A percentile compares a stretch with the other conserved stretches of the same genome.
These are phyloP conservation scores for Fraxinus excelsior DNA, from an alignment of 257 asterid species.

Conservation along the genomic window DNA sequence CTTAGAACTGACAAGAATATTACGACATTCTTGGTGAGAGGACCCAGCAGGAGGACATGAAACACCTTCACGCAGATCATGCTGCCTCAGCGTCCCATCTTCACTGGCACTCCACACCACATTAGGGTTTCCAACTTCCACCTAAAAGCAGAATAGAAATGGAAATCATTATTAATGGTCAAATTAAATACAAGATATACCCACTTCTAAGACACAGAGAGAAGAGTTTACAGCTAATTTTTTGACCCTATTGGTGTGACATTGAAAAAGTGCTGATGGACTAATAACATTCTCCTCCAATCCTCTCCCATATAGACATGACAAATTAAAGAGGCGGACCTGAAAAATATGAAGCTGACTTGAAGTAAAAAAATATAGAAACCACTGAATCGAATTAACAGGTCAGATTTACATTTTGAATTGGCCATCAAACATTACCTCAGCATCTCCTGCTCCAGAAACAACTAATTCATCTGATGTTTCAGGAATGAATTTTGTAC, in stretches of 20 bases:
- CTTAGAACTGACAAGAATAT: conserved; percentile 77
- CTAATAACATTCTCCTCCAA: conserved; percentile 48
- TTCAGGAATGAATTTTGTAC: conserved; percentile 94
- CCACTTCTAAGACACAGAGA: conserved; percentile 20
- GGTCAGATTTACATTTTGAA: conserved; percentile 12
- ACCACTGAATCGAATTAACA: conserved; percentile 10
- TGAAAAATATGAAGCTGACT: conserved; percentile 36
- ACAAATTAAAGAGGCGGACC: conserved; percentile 93
- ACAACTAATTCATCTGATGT: conserved; percentile 90
- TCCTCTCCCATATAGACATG: conserved; percentile 58
- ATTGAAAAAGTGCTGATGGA: conserved; percentile 77
- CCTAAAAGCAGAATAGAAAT: conserved; percentile 45
- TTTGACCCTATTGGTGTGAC: conserved; percentile 93
- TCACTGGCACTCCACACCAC: conserved; percentile 99
- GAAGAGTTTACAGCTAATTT: conserved; percentile 83
- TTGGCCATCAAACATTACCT: conserved; percentile 53
- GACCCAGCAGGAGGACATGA: conserved; percentile 97
- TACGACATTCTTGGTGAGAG: conserved; percentile 90
- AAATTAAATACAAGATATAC: conserved; percentile 15
- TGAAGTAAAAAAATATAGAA: conserved; percentile 18
- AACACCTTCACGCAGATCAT: conserved; percentile 94
- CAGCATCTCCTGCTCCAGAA: conserved; percentile 99
- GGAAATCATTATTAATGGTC: conserved; percentile 5
- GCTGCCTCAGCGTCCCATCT: conserved; percentile 99
- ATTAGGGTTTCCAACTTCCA: conserved; percentile 94